Conservation (phyloP, 83 land plant genomes). For the Thuja plicata region DNA sequence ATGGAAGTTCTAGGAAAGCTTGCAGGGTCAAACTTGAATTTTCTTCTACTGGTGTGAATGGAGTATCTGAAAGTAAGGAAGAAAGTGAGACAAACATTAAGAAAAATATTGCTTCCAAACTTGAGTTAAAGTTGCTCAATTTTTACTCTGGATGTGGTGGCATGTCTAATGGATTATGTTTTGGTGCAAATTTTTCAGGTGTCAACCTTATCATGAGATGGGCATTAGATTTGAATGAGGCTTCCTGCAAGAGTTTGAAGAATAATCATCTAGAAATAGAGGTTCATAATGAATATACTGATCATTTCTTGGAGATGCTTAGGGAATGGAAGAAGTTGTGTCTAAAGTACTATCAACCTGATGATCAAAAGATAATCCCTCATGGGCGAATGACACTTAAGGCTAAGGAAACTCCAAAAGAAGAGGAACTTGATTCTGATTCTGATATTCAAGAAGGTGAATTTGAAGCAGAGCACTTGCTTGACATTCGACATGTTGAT, state of each 20-base stretch:
- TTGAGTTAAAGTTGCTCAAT: conserved; percentile 54
- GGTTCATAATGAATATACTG: conserved; percentile 93
- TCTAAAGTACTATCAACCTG: conserved; percentile 23
- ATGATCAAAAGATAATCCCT: conserved; percentile 4
- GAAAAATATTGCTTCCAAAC: neutral
- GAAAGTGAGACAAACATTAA: conserved; percentile 18
- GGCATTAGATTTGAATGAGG: conserved; percentile 80
- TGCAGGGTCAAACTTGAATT: conserved; percentile 13
- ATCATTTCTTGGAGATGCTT: conserved; percentile 70
- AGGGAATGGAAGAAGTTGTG: conserved; percentile 87
- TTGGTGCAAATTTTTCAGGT: conserved; percentile 68
- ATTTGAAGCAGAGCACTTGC: conserved; percentile 70
- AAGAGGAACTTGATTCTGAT: conserved; percentile 16
- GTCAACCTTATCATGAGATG: conserved; percentile 84
- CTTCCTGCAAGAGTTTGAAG: conserved; percentile 76
- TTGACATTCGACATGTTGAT: conserved; percentile 77
- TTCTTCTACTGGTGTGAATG: neutral
- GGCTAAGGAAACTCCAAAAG: conserved; percentile 6
- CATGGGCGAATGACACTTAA: neutral
- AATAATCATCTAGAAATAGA: conserved; percentile 90
- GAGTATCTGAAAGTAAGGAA: conserved; percentile 19
- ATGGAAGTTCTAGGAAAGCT: conserved; percentile 16
- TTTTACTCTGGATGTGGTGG: conserved; percentile 96
- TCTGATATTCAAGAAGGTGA: conserved; percentile 42
- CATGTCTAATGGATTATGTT: conserved; percentile 92